Base-by-base conservation (phyloP, 2,329 filamentous ascomycete genomes). In the Talaromyces marneffei region DNA sequence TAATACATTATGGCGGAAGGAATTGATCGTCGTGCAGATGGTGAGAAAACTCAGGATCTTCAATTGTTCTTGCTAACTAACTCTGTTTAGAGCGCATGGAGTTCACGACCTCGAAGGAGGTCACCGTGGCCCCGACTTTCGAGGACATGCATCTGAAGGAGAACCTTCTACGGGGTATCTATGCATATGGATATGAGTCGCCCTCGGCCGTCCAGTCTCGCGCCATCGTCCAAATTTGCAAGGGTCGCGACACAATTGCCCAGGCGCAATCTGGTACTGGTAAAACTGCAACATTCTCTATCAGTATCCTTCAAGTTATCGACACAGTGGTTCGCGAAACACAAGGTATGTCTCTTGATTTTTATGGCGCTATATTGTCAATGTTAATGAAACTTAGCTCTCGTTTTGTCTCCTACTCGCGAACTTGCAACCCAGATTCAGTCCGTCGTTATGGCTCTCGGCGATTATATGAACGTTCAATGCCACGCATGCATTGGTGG, bases 391-490 rank as follows among this genome's bases (percentile, higher is more conserved):
- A 16, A 29, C 52, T 7, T 61, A 81, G 94, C 94, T 4, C 87
- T 99, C 48, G 92, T 99, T 9, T 86, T 99, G 8, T 97, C 94
- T 3, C 94, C 94, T 2, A 97, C 93, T 20, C 91, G 94, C 74
- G 94, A 99, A 83, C 82, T 99, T 66, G 94, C 94, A 50, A 97
- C 93, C 29, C 94, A 99, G 79, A 99, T 99, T 66, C 94, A 99
- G 79, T 96, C 91, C 37, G 94, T 99, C 63, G 90, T 99, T 69
- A 96, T 97, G 87, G 94, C 94, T n/a, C 85, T 99, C n/a, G 94
- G 94, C 67, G 94, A 99, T 78, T 99, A 97, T 82, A 97, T 99
- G 94, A 97, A 97, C 74, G 91, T 99, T 3, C 92, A 99, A 78
- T 99, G 94, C 79, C 94, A 99, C 72, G 93, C 94, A 63, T 99